Evolutionary conservation across 2,329 filamentous ascomycete species (phyloP).

Genomic region (Dothideomycetidae sp.): DNA sequence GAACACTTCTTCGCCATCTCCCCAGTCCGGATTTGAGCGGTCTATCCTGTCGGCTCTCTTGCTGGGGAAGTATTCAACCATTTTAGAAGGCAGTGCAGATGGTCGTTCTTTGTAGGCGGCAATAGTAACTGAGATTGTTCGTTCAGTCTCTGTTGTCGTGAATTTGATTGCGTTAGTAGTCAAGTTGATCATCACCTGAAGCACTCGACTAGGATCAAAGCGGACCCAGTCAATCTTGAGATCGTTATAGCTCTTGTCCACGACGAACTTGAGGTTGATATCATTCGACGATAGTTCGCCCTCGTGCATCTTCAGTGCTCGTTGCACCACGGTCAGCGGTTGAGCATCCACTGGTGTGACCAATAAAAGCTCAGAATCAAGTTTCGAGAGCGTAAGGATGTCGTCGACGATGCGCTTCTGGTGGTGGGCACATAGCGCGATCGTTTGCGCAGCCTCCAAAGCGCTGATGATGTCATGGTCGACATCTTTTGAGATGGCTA

Average conservation of each 20-base stretch:
- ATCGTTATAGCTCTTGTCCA: constrained; percentile 47
- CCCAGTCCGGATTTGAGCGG: constrained; percentile 50
- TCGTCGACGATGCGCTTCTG: constrained; percentile 70
- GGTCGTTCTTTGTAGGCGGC: constrained; percentile 46
- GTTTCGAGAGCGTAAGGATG: constrained; percentile 57
- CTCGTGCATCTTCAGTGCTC: constrained; percentile 64
- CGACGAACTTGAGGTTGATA: constrained; percentile 50
- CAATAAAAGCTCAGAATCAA: constrained; percentile 60
- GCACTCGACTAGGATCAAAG: constrained; percentile 58
- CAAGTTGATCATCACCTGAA: constrained; percentile 68
- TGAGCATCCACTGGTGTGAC: constrained; percentile 58
- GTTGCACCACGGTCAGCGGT: constrained; percentile 50
- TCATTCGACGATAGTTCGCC: constrained; percentile 56
- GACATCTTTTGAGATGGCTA: constrained; percentile 20
- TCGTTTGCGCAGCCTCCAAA: constrained; percentile 62
- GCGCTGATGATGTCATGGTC: constrained; percentile 42
- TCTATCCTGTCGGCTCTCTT: constrained; percentile 35
- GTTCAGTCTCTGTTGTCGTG: constrained; percentile 47
- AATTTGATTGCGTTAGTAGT: constrained; percentile 75
- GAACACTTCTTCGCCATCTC: constrained; percentile 48
- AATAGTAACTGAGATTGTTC: constrained; percentile 52
- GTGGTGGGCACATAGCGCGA: constrained; percentile 63
- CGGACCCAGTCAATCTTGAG: constrained; percentile 52
- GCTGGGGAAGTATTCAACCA: constrained; percentile 49
- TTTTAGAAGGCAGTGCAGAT: constrained; percentile 26